Percentiles rank a stretch among this genome's conserved stretches.
Evolutionary conservation across 176 grass and related monocot genomes (phyloP).

Genomic region (Eragrostis nindensis): DNA sequence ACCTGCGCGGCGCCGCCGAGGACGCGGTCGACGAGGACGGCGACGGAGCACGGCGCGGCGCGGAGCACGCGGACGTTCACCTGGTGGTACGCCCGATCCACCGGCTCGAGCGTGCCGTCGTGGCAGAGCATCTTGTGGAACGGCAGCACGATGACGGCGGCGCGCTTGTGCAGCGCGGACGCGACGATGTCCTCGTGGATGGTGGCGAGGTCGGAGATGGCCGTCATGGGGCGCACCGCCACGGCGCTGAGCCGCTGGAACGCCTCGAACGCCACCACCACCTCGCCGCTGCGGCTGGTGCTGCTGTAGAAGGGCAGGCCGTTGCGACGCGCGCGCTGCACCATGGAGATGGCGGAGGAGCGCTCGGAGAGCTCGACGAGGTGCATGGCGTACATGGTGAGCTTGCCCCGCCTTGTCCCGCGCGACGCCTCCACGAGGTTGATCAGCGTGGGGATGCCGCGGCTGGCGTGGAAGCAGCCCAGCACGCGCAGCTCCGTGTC

Average conservation of each 20-base stretch:
- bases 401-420: constrained; percentile 40
- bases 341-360: constrained; percentile 60
- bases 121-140: constrained; percentile 62
- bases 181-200: constrained; percentile 65
- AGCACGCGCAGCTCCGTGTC: constrained; percentile 66
- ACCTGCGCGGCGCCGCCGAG: constrained; percentile 55
- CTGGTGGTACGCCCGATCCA: constrained; percentile 49
- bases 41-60: constrained; percentile 50
- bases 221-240: constrained; percentile 54
- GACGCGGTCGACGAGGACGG: constrained; percentile 59
- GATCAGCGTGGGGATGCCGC: constrained; percentile 63
- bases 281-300: not conserved
- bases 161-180: constrained; percentile 47
- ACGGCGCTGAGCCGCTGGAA: constrained; percentile 59
- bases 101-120: constrained; percentile 45
- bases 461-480: constrained; percentile 65
- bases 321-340: constrained; percentile 60
- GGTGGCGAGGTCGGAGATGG: constrained; percentile 61
- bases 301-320: constrained; percentile 55
- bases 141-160: constrained; percentile 51
- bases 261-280: constrained; percentile 70
- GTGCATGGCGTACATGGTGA: constrained; percentile 73
- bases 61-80: constrained; percentile 49
- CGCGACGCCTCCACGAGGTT: constrained; percentile 65
- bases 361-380: constrained; percentile 69